Evolutionary conservation across 1,284 basidiomycete genomes (phyloP).

Genomic region (Paramarasmius palmivorus): DNA sequence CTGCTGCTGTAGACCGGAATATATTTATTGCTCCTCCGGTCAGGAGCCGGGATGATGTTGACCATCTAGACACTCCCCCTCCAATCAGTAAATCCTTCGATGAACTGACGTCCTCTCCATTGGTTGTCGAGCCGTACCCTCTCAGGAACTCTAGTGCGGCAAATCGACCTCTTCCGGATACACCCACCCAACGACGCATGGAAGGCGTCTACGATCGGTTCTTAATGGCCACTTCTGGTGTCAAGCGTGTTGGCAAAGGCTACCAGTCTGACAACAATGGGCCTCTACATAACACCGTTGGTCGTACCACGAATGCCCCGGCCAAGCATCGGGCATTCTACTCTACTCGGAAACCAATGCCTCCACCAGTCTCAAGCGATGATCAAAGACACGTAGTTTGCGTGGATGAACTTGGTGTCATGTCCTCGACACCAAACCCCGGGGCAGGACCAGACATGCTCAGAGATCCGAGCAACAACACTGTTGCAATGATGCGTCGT

Average conservation of each 20-base stretch:
- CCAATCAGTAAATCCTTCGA: conserved; percentile 39
- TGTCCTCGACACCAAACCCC: conserved; percentile 29
- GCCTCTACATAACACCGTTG: conserved; percentile 30
- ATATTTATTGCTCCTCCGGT: conserved; percentile 56
- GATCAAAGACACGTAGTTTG: conserved; percentile 45
- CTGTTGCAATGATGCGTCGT: conserved; percentile 57
- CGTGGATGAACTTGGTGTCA: conserved; percentile 57
- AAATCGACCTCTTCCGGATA: conserved; percentile 40
- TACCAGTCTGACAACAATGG: conserved; percentile 67
- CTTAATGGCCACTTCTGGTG: conserved; percentile 74
- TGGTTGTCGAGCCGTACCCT: conserved; percentile 64
- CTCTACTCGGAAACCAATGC: conserved; percentile 54
- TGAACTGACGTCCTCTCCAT: conserved; percentile 58
- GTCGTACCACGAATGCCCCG: conserved; percentile 25
- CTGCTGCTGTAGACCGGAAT: conserved; percentile 62
- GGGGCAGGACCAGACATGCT: conserved; percentile 24
- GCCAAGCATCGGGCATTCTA: conserved; percentile 50
- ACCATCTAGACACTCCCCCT: conserved; percentile 4
- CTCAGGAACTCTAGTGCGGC: conserved; percentile 37
- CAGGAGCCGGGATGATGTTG: conserved; percentile 20
- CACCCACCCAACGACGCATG: conserved; percentile 55
- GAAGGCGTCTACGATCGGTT: conserved; percentile 78
- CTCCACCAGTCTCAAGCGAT: conserved; percentile 66
- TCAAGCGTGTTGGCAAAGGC: conserved; percentile 72
- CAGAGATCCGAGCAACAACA: conserved; percentile 50